Percentiles rank a stretch among this genome's conserved stretches.
Evolutionary conservation across 768 basidiomycete genomes (phyloP).

Genomic region (Zangia roseola): DNA sequence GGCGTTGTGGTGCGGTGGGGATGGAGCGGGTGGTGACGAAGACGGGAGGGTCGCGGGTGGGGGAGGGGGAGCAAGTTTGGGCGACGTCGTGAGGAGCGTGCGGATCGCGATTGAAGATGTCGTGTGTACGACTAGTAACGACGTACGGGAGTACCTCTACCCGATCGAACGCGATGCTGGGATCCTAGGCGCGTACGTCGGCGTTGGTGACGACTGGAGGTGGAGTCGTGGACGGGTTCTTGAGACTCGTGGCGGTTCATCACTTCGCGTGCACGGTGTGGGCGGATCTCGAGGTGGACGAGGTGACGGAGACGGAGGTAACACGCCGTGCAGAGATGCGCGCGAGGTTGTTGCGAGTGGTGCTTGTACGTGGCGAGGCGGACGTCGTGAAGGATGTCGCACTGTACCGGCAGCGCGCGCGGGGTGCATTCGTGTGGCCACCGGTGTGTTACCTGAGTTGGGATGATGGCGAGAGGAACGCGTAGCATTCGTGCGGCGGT

Average conservation of each 20-base stretch:
- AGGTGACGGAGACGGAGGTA: conserved; percentile 1
- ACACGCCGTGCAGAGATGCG: conserved; percentile 1
- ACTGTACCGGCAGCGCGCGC: conserved; percentile 50
- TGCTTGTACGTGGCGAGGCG: conserved; percentile 49
- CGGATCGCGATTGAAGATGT: conserved; percentile 50
- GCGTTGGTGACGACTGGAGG: conserved; percentile 37
- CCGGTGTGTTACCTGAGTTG: conserved; percentile 49
- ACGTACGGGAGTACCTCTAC: conserved; percentile 63
- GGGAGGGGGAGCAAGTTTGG: neutral
- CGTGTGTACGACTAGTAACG: conserved; percentile 31
- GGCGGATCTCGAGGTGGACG: conserved; percentile 51
- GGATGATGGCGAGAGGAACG: conserved; percentile 20
- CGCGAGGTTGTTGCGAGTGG: conserved; percentile 49
- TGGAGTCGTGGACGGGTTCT: conserved; percentile 49
- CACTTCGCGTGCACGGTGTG: conserved; percentile 77
- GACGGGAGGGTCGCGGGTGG: neutral
- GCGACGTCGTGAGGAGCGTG: conserved; percentile 50
- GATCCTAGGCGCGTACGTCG: conserved; percentile 61
- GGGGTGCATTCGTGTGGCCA: conserved; percentile 40
- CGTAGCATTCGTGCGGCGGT: conserved; percentile 13
- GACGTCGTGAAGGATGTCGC: conserved; percentile 53
- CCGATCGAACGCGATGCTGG: conserved; percentile 65
- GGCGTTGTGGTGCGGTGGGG: conserved; percentile 79
- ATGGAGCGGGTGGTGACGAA: conserved; percentile 39
- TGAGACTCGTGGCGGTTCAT: conserved; percentile 69